Evolutionary conservation across 1,284 basidiomycete genomes (phyloP), one percentile per base, ranked within the genome.

Genomic region (Coriolopsis trogii): DNA sequence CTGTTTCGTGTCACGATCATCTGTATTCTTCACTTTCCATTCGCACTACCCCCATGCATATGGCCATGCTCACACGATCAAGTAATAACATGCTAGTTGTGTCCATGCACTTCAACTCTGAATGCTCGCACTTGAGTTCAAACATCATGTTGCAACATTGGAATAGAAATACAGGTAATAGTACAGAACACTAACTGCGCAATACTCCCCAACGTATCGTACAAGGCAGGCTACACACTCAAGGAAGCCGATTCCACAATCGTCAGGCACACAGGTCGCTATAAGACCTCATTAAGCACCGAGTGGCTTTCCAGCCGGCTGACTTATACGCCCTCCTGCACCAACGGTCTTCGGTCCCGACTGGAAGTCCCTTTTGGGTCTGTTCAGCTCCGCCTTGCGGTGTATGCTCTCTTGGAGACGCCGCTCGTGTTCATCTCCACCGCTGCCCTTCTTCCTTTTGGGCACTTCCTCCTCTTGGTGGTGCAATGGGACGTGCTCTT

Each of bases 281-380:
- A n/a, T n/a, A n/a, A n/a, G n/a, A 34, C 4, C 13, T 7, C 13
- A 47, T 76, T 62, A 79, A 55, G 73, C 50, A 31, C 66, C 64
- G 42, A 80, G 58, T 9, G 41, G 64, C 59, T 76, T 84, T 16
- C 79, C 80, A 37, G 72, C 76, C 42, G 85, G 85, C 63, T 87
- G 85, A 8, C 72, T 73, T 51, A 87, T 86, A 51, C 83, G 74
- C 23, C 76, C 78, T 0, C 68, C 75, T 7, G 68, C 75, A 4
- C 76, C 78, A 46, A 74, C 74, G 7, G 41, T 36, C 51, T 53
- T 62, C 9, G 40, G 23, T 10, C 61, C 63, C 4, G 61, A 66
- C 40, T 74, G 63, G 20, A 59, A 41, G 41, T 83, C 79, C 58
- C 74, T 75, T 28, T 77, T 78, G 4, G 85, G 84, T 58, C 73